Evolutionary conservation across 768 basidiomycete genomes (phyloP).

Genomic region (Erythrobasidium yunnanense): DNA sequence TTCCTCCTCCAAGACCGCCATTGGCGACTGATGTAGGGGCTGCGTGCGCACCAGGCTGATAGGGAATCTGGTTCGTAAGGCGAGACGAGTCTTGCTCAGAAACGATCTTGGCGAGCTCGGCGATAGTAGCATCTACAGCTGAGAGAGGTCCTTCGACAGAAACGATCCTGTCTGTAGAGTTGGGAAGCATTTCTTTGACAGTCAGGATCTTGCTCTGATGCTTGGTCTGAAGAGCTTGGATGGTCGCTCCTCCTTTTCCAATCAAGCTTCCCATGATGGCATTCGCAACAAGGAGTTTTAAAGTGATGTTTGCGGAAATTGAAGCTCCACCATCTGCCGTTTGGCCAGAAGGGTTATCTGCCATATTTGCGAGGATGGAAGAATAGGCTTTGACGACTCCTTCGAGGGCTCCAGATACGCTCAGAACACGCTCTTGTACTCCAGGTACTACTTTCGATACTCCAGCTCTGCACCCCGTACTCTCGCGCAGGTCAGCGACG

Average conservation of each 20-base stretch:
- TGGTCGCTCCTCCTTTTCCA: slow-evolving; percentile 89
- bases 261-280: slow-evolving; percentile 99
- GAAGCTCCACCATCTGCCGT: slow-evolving; percentile 51
- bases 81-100: slow-evolving; percentile 16
- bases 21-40: background rate
- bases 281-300: slow-evolving; percentile 95
- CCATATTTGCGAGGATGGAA: slow-evolving; percentile 64
- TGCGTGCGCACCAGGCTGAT: slow-evolving; percentile 3
- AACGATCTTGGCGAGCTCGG: slow-evolving; percentile 61
- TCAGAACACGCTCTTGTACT: slow-evolving; percentile 94
- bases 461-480: slow-evolving; percentile 93
- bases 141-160: slow-evolving; percentile 93
- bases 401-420: slow-evolving; percentile 82
- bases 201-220: slow-evolving; percentile 98
- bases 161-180: slow-evolving; percentile 96
- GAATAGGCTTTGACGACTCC: slow-evolving; percentile 91
- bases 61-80: slow-evolving; percentile 18
- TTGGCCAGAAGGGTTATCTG: slow-evolving; percentile 53
- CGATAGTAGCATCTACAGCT: slow-evolving; percentile 80
- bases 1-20: background rate
- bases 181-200: slow-evolving; percentile 96
- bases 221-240: slow-evolving; percentile 93
- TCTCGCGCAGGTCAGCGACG: slow-evolving; percentile 88
- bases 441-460: slow-evolving; percentile 97
- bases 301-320: slow-evolving; percentile 59